Evolutionary conservation across 495 filamentous ascomycete species (phyloP), one percentile per base, ranked within the genome.

Genomic region (Annulohypoxylon maeteangense): DNA sequence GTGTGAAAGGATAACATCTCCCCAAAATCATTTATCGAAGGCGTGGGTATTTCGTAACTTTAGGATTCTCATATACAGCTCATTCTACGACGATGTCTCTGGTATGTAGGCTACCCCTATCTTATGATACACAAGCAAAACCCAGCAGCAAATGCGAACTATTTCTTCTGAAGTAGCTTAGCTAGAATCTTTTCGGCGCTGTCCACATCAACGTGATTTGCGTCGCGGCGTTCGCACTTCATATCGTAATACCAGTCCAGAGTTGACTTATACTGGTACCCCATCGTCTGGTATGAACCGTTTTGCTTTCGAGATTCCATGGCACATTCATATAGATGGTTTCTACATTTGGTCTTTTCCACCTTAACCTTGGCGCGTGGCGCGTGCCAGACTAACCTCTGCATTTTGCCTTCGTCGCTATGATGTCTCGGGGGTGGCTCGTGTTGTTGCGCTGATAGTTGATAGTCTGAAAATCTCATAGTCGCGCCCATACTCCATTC

Each of bases 231-330:
- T 54, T 84, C 82, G 0, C 54, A 67, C 44, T 62, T 44, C 65
- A 83, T 80, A 31, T 83, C 77, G 3, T 67, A 62, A 58, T 84
- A 85, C 83, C 83, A 85, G 4, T 81, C 74, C 40, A 67, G 47
- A 1, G 82, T 85, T 1, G 80, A 78, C 23, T 62, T 56, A 58
- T 82, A 83, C 32, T 70, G 56, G 63, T 81, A 84, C 31, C 32
- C 34, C 72, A 84, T 82, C 5, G 47, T 47, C 20, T 65, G 54
- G 12, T 66, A 53, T 1, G 67, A 51, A 1, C 51, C 22, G 16
- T 76, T 60, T 2, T 18, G 11, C 10, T 36, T 10, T 11, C 68
- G 73, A 2, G 76, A 76, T 10, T 74, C 60, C 2, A 71, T 59
- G 2, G 78, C 78, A 7, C 74, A 72, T 59, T 84, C 79, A 65